Percentiles rank a stretch among this genome's conserved stretches.
Evolutionary conservation across 208 protist species (phyloP).

Genomic region (Strigomonas culicis): DNA sequence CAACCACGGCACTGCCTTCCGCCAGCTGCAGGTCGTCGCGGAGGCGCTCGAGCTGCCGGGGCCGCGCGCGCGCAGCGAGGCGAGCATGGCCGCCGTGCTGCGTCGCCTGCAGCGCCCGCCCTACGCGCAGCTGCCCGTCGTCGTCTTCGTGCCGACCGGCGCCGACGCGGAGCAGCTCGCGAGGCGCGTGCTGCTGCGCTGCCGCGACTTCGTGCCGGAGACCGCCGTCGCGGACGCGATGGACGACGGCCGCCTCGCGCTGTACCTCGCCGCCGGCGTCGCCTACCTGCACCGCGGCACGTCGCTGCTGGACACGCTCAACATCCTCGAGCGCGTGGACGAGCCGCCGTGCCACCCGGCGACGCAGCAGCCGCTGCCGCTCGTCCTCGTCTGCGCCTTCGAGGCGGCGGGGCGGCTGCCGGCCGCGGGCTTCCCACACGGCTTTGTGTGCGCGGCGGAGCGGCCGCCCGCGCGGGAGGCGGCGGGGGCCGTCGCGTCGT

Average conservation of each 20-base stretch:
- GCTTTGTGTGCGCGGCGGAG: slow-evolving; percentile 72
- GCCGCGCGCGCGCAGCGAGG: slow-evolving; percentile 58
- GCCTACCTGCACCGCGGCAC: slow-evolving; percentile 74
- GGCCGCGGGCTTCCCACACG: slow-evolving; percentile 60
- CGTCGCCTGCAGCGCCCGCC: slow-evolving; percentile 49
- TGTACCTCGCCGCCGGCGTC: slow-evolving; percentile 66
- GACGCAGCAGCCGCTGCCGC: slow-evolving; percentile 44
- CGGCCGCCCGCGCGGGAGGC: slow-evolving; percentile 20
- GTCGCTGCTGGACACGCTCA: slow-evolving; percentile 51
- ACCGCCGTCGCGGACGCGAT: slow-evolving; percentile 1
- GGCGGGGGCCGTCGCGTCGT: slow-evolving; percentile 14
- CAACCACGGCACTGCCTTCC: slow-evolving; percentile 78
- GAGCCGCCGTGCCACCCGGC: slow-evolving; percentile 38
- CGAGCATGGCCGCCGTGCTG: slow-evolving; percentile 43
- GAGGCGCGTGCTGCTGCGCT: slow-evolving; percentile 65
- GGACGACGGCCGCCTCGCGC: slow-evolving; percentile 46
- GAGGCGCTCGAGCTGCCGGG: slow-evolving; percentile 53
- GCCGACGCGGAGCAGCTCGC: slow-evolving; percentile 62
- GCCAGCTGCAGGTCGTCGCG: slow-evolving; percentile 61
- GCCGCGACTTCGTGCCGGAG: slow-evolving; percentile 53
- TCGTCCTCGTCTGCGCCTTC: slow-evolving; percentile 75
- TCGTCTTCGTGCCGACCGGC: slow-evolving; percentile 70
- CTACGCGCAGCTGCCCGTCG: slow-evolving; percentile 47
- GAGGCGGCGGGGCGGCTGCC: slow-evolving; percentile 78
- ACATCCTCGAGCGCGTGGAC: slow-evolving; percentile 53